A percentile compares a stretch with the other conserved stretches of the same genome.
Conservation (phyloP, 176 grass and related monocot species). For the Triticum dicoccoides region DNA sequence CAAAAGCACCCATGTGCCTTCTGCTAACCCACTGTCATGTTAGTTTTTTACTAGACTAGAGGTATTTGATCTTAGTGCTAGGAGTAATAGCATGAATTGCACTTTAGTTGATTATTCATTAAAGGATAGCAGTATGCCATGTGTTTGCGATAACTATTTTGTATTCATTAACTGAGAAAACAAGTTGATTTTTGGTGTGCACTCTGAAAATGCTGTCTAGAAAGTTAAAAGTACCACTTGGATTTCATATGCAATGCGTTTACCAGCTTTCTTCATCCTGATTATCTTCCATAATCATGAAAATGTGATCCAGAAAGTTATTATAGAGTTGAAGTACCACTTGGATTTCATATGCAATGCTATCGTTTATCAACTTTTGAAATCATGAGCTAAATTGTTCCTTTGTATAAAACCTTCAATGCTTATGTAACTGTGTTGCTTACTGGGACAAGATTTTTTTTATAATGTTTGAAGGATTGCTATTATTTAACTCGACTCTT, state of each 20-base stretch:
- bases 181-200: background rate
- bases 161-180: constrained; percentile 6
- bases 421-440: background rate
- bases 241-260: background rate
- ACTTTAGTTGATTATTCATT: background rate
- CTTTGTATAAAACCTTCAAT: background rate
- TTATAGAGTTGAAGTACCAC: background rate
- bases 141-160: background rate
- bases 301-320: background rate
- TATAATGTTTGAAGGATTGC: background rate
- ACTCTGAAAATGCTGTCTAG: background rate
- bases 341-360: background rate
- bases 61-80: background rate
- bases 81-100: background rate
- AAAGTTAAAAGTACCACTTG: background rate
- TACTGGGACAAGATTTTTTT: background rate
- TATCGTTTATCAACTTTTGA: background rate
- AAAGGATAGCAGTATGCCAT: background rate
- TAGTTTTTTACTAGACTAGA: background rate
- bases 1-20: background rate
- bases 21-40: background rate
- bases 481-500: background rate
- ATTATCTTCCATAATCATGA: background rate
- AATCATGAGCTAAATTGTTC: background rate
- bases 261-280: background rate